Percentiles rank a stretch among this genome's conserved stretches.
These are phyloP conservation scores for Solanum appendiculatum DNA, from an alignment of 257 asterid species.

Conservation along the genomic window DNA sequence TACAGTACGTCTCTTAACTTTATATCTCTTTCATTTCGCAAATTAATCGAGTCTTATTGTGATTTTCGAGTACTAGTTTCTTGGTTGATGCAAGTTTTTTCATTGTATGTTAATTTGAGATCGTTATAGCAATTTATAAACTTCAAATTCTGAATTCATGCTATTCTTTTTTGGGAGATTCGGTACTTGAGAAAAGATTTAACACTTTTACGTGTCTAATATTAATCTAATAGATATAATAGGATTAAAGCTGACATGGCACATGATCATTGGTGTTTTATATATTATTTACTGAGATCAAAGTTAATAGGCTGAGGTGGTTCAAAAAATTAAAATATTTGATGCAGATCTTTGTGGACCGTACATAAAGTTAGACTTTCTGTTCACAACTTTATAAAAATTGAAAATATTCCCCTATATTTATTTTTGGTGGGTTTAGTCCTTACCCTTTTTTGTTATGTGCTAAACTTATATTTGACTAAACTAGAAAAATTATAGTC, in stretches of 20 bases:
- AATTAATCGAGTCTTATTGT: not conserved
- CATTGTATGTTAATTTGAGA: too few relatives aligned
- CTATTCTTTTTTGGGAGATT: too few relatives aligned
- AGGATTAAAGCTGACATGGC: slow-evolving; percentile 22
- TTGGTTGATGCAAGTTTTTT: too few relatives aligned
- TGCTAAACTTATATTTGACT: not conserved
- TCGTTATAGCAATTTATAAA: not conserved
- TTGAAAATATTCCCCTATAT: slow-evolving; percentile 23
- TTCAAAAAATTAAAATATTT: not conserved
- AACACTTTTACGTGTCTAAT: not conserved
- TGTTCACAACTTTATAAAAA: slow-evolving; percentile 8
- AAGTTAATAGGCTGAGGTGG: not conserved
- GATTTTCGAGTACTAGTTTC: not conserved
- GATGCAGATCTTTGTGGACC: slow-evolving; percentile 15
- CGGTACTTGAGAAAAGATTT: not conserved
- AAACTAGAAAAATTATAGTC: not conserved
- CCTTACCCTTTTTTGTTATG: not conserved
- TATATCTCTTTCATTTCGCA: not conserved
- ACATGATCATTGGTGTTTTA: slow-evolving; percentile 12
- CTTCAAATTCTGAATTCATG: too few relatives aligned
- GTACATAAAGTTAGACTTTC: slow-evolving; percentile 6
- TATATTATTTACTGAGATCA: slow-evolving; percentile 3
- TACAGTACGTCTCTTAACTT: slow-evolving; percentile 21
- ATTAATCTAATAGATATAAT: not conserved
- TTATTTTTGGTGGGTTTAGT: not conserved